Conservation (phyloP, 768 basidiomycete genomes). For the Cantharellus anzutake region DNA sequence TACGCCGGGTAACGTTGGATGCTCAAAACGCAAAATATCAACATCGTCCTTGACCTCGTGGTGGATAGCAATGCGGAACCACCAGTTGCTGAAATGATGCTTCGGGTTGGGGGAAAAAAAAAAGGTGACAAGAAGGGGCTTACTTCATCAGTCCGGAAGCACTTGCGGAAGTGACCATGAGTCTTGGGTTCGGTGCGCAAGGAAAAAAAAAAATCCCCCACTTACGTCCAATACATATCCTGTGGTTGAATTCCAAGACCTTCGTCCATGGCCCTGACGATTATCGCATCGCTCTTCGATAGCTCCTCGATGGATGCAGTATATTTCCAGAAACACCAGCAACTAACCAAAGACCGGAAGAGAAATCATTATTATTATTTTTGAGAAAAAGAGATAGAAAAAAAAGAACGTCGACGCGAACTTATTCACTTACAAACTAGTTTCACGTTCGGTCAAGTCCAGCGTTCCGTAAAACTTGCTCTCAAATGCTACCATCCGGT, state of each 20-base stretch:
- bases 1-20: slow-evolving; percentile 34
- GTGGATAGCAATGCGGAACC: slow-evolving; percentile 37
- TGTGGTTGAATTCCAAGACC: neutral
- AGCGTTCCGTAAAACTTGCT: slow-evolving; percentile 30
- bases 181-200: neutral
- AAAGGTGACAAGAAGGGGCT: neutral
- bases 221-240: neutral
- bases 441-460: slow-evolving; percentile 29
- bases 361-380: too few relatives aligned
- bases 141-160: neutral
- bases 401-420: too few relatives aligned
- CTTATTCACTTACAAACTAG: slow-evolving; percentile 22
- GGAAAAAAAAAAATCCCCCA: neutral
- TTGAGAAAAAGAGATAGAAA: too few relatives aligned
- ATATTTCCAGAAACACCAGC: slow-evolving; percentile 43
- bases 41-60: slow-evolving; percentile 14
- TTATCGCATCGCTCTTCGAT: slow-evolving; percentile 19
- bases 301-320: slow-evolving; percentile 21
- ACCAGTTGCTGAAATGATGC: slow-evolving; percentile 27
- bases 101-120: slow-evolving; percentile 27
- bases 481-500: slow-evolving; percentile 10
- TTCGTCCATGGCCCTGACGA: neutral
- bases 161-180: neutral
- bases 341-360: slow-evolving; percentile 13
- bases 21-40: slow-evolving; percentile 29